Evolutionary conservation across 2,329 filamentous ascomycete species (phyloP).

Genomic region (Ophioceras dolichostomum): DNA sequence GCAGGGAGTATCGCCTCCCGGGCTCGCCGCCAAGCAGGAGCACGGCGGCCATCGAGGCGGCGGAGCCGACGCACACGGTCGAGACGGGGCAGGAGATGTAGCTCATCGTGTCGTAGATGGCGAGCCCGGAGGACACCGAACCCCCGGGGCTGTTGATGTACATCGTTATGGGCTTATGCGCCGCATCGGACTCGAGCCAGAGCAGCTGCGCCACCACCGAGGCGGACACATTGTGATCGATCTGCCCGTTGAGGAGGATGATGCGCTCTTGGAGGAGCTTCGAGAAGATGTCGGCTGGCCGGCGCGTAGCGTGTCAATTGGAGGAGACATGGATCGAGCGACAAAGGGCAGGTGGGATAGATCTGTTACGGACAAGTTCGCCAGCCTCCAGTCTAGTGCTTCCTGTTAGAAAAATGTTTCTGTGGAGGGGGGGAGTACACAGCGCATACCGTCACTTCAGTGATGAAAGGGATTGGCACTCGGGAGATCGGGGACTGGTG

Average conservation of each 20-base stretch:
- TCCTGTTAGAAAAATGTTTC: no score
- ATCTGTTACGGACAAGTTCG: slow-evolving; percentile 57
- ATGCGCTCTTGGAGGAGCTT: slow-evolving; percentile 84
- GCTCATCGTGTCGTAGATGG: slow-evolving; percentile 98
- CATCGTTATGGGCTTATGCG: slow-evolving; percentile 87
- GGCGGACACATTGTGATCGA: slow-evolving; percentile 85
- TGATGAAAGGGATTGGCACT: slow-evolving; percentile 49
- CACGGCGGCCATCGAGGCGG: slow-evolving; percentile 88
- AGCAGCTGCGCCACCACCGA: slow-evolving; percentile 91
- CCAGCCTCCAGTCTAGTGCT: slow-evolving; percentile 69
- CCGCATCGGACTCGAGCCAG: slow-evolving; percentile 94
- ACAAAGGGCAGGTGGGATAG: no score
- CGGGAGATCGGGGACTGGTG: slow-evolving; percentile 1
- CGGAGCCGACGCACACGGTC: slow-evolving; percentile 90
- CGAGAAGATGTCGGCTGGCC: slow-evolving; percentile 76
- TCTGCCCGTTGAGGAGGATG: slow-evolving; percentile 81
- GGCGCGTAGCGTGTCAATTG: no score
- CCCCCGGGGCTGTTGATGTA: slow-evolving; percentile 98
- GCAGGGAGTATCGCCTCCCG: slow-evolving; percentile 77
- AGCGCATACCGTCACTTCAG: slow-evolving; percentile 34
- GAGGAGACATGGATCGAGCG: no score
- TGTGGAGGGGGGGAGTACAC: slow-evolving; percentile 1
- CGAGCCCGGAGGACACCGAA: slow-evolving; percentile 73
- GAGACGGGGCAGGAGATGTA: slow-evolving; percentile 90
- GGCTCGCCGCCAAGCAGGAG: slow-evolving; percentile 76